These are phyloP conservation scores for Seiridium unicorne DNA, from an alignment of 2,329 filamentous ascomycete genomes.

Conservation along the genomic window DNA sequence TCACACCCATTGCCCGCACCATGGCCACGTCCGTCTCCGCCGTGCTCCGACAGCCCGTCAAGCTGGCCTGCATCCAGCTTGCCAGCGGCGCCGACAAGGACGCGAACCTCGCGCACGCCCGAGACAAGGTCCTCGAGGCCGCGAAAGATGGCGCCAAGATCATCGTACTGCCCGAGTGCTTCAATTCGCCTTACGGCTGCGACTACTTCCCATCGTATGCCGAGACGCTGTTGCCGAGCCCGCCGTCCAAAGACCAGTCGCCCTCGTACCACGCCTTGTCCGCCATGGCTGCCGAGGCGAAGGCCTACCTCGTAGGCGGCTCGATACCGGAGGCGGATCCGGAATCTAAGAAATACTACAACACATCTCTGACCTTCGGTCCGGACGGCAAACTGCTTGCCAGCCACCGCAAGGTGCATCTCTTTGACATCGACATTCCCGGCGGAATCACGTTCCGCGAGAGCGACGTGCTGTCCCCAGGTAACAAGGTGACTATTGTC, in stretches of 20 bases:
- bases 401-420: slow-evolving; percentile 88
- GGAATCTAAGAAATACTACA: slow-evolving; percentile 71
- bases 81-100: slow-evolving; percentile 80
- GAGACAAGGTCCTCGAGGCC: slow-evolving; percentile 79
- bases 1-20: slow-evolving; percentile 17
- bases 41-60: slow-evolving; percentile 73
- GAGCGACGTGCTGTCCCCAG: slow-evolving; percentile 82
- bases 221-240: slow-evolving; percentile 77
- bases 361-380: slow-evolving; percentile 82
- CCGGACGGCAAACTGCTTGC: slow-evolving; percentile 78
- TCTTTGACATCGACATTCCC: slow-evolving; percentile 98
- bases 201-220: slow-evolving; percentile 89
- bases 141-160: slow-evolving; percentile 75
- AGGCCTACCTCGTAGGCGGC: slow-evolving; percentile 82
- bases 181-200: slow-evolving; percentile 96
- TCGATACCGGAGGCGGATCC: slow-evolving; percentile 83
- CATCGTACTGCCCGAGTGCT: slow-evolving; percentile 94
- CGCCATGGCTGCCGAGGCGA: slow-evolving; percentile 73
- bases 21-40: slow-evolving; percentile 28
- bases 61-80: slow-evolving; percentile 79
- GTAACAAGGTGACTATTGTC: slow-evolving; percentile 80
- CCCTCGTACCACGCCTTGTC: slow-evolving; percentile 86
- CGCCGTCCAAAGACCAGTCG: slow-evolving; percentile 66
- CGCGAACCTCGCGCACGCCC: slow-evolving; percentile 78
- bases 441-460: slow-evolving; percentile 91